Base-by-base conservation (phyloP, 371 early-diverging fungal genomes). In the Mucor plumbeus region DNA sequence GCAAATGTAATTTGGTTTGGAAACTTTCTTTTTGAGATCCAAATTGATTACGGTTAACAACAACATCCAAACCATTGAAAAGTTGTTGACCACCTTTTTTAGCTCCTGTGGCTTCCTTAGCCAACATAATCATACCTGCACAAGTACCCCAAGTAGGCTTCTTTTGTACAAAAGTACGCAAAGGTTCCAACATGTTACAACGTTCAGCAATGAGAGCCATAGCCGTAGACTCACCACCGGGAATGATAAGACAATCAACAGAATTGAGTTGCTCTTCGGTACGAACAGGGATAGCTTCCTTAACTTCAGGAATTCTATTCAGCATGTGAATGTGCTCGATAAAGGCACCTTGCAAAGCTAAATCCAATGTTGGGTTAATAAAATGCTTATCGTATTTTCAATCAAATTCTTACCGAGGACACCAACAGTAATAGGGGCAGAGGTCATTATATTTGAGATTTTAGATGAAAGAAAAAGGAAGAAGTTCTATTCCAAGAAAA, bases 81-180 rank as follows among this genome's bases (percentile, higher is more conserved):
- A 93, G 72, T 74, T 86, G 81, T 71, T 97, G 96, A 6, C 96
- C 97, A 21, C 94, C 94, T 60, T 89, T 83, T 76, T 95, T 94
- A 10, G 91, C 86, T 19, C 86, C 82, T 13, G 82, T 85, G 8
- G 92, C 94, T 64, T 85, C 85, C 61, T 93, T 82, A 5, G 95
- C 85, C 54, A 98, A 85, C 74, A 98, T 85, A 63, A 98, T 97
- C 90, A 98, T 84, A 39, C 98, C 98, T 19, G 98, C 98, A 74
- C 98, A 98, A 53, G 97, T 97, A 17, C 98, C 98, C 96, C 96
- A 97, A 17, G 94, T 90, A 59, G 88, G 96, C 80, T 88, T 93
- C 61, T 71, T 81, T 59, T 80, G 86, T 58, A 87, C 93, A 84
- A 90, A 96, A 31, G 80, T 80, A 55, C 90, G 85, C 47, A 97